These are phyloP conservation scores for Yamadazyma paraphyllophila DNA, from an alignment of 805 yeast genomes.

Conservation along the genomic window DNA sequence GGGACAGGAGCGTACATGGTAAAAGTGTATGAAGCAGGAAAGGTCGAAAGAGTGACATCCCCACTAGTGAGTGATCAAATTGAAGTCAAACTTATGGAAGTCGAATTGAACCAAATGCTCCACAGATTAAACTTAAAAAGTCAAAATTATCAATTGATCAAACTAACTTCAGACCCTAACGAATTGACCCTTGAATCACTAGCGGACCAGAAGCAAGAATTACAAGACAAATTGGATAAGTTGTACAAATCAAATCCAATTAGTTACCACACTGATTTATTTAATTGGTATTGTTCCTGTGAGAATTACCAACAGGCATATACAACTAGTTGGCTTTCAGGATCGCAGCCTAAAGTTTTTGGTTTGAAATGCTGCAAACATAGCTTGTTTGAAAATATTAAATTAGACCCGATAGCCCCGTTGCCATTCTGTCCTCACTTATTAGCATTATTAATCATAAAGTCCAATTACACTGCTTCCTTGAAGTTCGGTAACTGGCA, in stretches of 20 bases:
- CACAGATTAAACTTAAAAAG: background rate
- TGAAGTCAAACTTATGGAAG: background rate
- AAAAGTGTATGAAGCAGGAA: background rate
- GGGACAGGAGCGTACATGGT: background rate
- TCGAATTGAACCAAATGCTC: slow-evolving; percentile 1
- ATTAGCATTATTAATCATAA: slow-evolving; percentile 16
- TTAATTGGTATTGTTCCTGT: slow-evolving; percentile 35
- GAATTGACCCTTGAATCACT: background rate
- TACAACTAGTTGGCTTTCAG: slow-evolving; percentile 8
- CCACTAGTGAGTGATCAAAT: background rate
- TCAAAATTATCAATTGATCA: background rate
- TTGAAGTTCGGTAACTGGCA: background rate
- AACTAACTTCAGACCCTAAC: background rate
- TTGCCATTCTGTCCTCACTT: slow-evolving; percentile 24
- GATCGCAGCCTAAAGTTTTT: slow-evolving; percentile 4
- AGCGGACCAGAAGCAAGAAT: background rate
- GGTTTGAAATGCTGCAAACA: background rate
- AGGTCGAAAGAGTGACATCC: background rate
- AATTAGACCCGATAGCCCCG: slow-evolving; percentile 13
- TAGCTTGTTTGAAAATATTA: slow-evolving; percentile 7
- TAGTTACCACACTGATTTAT: slow-evolving; percentile 5
- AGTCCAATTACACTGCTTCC: slow-evolving; percentile 1
- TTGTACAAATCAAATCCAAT: background rate
- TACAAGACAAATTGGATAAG: background rate
- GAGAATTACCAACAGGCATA: slow-evolving; percentile 19